Base-by-base conservation (phyloP, 2,329 filamentous ascomycete species). In the Lecanoromycetidae sp. region DNA sequence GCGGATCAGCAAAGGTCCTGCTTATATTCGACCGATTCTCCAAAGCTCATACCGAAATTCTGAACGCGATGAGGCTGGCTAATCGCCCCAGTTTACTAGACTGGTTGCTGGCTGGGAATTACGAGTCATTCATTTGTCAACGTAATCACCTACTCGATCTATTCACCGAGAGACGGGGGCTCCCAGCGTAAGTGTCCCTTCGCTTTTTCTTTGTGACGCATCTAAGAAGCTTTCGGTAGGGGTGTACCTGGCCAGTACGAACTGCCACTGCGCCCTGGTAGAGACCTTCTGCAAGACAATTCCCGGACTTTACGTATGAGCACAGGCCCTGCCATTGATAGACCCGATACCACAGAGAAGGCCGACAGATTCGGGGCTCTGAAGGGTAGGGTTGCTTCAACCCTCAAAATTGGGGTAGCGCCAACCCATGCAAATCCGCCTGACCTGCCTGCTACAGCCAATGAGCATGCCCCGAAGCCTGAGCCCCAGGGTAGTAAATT, bases 1-100 rank as follows among this genome's bases (percentile, higher is more conserved):
- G 87, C 8, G 88, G 88, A 8, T 91, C 87, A 0, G 74, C 71
- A 37, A 83, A 85, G 54, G 84, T 83, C 6, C 55, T 64, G 0
- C 68, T 75, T 7, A 84, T 95, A 40, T 68, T 85, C 54, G 61
- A 70, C n/a, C 71, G 73, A 10, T 96, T 98, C 61, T 68, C 74
- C 1, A 66, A 78, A 2, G 84, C 84, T 0, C 75, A 79, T 58
- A n/a, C 39, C 17, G 58, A 68, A 8, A 61, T 62, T 2, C 64
- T 94, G 13, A 68, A 71, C 38, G 61, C 49, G 3, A 55, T 55
- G 41, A 52, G 43, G 32, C 17, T 27, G 19, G 8, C 37, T 13
- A 41, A 49, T 26, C 40, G 32, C 7, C 30, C 39, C 12, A 54
- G 50, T 41, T 33, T 55, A 13, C 52, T 55, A 25, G 49, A 47